Conservation (phyloP, 768 basidiomycete species). For the Agrocybe chaxingu region DNA sequence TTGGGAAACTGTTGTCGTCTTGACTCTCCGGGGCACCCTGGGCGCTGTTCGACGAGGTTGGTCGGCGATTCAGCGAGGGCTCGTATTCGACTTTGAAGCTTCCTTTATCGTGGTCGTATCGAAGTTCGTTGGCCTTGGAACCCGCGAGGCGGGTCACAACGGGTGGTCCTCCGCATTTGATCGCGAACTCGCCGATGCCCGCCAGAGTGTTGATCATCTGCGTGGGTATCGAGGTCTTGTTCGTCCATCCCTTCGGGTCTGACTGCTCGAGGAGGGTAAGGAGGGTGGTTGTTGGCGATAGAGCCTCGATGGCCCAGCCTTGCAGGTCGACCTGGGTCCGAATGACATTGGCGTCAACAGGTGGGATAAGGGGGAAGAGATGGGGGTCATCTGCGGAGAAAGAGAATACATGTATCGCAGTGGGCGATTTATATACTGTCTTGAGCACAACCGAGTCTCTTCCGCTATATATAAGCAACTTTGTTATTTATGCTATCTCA, state of each 20-base stretch:
- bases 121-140: slow-evolving; percentile 67
- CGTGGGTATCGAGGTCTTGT: slow-evolving; percentile 90
- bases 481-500: slow-evolving; percentile 12
- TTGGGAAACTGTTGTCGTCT: slow-evolving; percentile 34
- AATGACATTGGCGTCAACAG: slow-evolving; percentile 72
- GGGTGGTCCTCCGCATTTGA: slow-evolving; percentile 94
- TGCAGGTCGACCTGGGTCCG: slow-evolving; percentile 97
- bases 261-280: slow-evolving; percentile 95
- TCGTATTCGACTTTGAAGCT: slow-evolving; percentile 85
- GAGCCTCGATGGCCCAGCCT: slow-evolving; percentile 94
- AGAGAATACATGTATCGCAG: slow-evolving; percentile 90
- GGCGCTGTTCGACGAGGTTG: slow-evolving; percentile 17
- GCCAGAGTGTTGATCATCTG: slow-evolving; percentile 89
- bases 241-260: slow-evolving; percentile 96
- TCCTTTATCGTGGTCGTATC: slow-evolving; percentile 86
- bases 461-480: slow-evolving; percentile 48
- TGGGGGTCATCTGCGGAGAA: slow-evolving; percentile 91
- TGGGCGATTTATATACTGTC: slow-evolving; percentile 96
- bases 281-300: slow-evolving; percentile 92
- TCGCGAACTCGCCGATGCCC: slow-evolving; percentile 92
- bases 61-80: slow-evolving; percentile 49
- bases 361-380: slow-evolving; percentile 74
- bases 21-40: slow-evolving; percentile 22
- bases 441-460: slow-evolving; percentile 88
- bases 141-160: slow-evolving; percentile 81